Evolutionary conservation across 176 grass and related monocot species (phyloP).

Genomic region (Cenchrus purpureus): DNA sequence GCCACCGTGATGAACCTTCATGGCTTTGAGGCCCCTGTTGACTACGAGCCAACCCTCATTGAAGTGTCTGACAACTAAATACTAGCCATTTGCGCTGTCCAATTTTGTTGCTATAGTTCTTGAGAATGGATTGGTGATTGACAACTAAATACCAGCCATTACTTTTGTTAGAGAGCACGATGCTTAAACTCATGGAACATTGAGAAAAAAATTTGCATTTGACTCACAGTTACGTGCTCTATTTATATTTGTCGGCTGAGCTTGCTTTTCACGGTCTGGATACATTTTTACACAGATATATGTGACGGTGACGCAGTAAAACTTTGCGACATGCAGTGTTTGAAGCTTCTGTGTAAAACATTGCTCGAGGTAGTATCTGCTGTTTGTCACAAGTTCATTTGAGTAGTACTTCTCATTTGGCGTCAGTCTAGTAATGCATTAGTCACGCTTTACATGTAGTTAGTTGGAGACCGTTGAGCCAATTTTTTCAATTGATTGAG

Average conservation of each 20-base stretch:
- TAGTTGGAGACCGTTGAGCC: not conserved
- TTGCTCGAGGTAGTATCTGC: not conserved
- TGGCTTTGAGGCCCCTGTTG: slow-evolving; percentile 67
- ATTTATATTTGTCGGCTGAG: not conserved
- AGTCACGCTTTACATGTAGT: too few relatives aligned
- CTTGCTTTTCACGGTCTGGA: not conserved
- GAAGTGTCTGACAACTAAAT: slow-evolving; percentile 63
- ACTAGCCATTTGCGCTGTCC: not conserved
- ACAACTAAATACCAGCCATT: not conserved
- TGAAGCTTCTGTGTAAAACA: not conserved
- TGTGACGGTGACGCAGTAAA: not conserved
- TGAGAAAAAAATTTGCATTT: too few relatives aligned
- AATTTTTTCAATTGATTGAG: not conserved
- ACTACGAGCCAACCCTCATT: slow-evolving; percentile 74
- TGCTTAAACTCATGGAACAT: too few relatives aligned
- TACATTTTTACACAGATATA: not conserved
- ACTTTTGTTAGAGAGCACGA: too few relatives aligned
- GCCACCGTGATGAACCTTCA: slow-evolving; percentile 90
- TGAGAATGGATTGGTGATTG: not conserved
- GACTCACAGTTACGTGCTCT: not conserved
- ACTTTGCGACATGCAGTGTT: not conserved
- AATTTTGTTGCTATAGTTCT: not conserved
- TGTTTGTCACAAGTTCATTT: not conserved
- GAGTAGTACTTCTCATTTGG: not conserved
- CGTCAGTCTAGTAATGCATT: not conserved